Evolutionary conservation across 2,329 filamentous ascomycete genomes (phyloP), one percentile per base, ranked within the genome.

Genomic region (Neocatenulostroma microsporum): DNA sequence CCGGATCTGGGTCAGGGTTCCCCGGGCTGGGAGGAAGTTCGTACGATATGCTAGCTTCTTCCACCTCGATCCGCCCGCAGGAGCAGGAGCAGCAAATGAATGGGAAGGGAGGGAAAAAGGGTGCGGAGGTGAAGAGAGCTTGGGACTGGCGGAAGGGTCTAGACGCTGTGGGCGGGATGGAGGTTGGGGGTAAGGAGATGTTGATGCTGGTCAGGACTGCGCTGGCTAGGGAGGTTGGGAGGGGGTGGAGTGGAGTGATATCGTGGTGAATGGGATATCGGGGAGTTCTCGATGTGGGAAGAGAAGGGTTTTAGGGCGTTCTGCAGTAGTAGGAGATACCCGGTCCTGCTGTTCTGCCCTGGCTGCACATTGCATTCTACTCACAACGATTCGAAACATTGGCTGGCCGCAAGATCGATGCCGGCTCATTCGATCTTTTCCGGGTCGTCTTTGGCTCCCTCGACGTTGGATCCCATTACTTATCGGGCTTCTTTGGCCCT

Each of bases 221-320:
- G 2, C 60, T 94, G 53, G 82, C 84, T 11, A 76, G 73, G 57
- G 85, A 91, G 48, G 63, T 93, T 54, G 81, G 76, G 11, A 73
- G 69, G 51, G 66, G 80, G 36, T 87, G 82, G 80, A 39, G 32
- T 14, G 40, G 42, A 15, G 28, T 12, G 24, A 19, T 41, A 9
- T 19, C 17, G 8, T 44, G 41, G 41, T 40, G 21, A 26, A 24
- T 24, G 8, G 23, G n/a, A 9, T 24, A 24, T n/a, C n/a, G n/a
- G n/a, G n/a, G n/a, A n/a, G n/a, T n/a, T n/a, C n/a, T n/a, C n/a
- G n/a, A n/a, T n/a, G n/a, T n/a, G n/a, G n/a, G n/a, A n/a, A n/a
- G n/a, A n/a, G n/a, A n/a, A n/a, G n/a, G n/a, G n/a, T n/a, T n/a
- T n/a, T n/a, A n/a, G n/a, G n/a, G n/a, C n/a, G n/a, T n/a, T n/a